Evolutionary conservation across 179 eudicot genomes (phyloP).

Genomic region (Nepenthes alata): DNA sequence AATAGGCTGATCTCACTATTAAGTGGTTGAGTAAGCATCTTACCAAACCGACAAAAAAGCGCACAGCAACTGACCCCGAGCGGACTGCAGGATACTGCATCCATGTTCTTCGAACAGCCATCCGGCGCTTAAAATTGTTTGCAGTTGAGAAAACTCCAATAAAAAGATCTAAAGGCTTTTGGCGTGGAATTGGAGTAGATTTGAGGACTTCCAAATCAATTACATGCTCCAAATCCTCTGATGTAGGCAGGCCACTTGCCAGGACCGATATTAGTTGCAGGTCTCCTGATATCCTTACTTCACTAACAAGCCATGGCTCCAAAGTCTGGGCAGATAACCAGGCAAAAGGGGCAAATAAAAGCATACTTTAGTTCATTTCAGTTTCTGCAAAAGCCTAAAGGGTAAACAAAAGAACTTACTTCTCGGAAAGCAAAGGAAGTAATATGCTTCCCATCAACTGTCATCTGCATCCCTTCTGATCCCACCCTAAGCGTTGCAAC

Average conservation of each 20-base stretch:
- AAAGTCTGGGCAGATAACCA: conserved; percentile 38
- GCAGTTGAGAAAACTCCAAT: conserved; percentile 90
- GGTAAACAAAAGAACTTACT: conserved; percentile 26
- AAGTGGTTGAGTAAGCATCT: conserved; percentile 14
- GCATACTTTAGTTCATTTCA: neutral
- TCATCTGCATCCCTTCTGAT: conserved; percentile 89
- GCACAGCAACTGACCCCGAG: conserved; percentile 77
- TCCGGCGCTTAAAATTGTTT: conserved; percentile 84
- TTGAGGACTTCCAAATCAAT: conserved; percentile 70
- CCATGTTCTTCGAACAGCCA: conserved; percentile 98
- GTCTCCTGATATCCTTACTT: conserved; percentile 79
- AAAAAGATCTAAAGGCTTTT: conserved; percentile 46
- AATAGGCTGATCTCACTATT: neutral
- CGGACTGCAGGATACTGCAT: conserved; percentile 87
- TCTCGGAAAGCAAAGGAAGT: conserved; percentile 90
- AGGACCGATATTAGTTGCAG: conserved; percentile 53
- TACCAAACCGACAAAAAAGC: conserved; percentile 95
- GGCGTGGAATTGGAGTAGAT: conserved; percentile 40
- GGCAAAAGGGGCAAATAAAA: conserved; percentile 5
- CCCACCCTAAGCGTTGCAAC: conserved; percentile 91
- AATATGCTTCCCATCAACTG: conserved; percentile 87
- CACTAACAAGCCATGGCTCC: conserved; percentile 96
- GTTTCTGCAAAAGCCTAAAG: neutral
- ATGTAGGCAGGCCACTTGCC: conserved; percentile 89
- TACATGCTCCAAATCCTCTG: conserved; percentile 78